Percentiles rank a stretch among this genome's conserved stretches.
These are phyloP conservation scores for Colletotrichum tabaci DNA, from an alignment of 2,329 filamentous ascomycete species.

Conservation along the genomic window DNA sequence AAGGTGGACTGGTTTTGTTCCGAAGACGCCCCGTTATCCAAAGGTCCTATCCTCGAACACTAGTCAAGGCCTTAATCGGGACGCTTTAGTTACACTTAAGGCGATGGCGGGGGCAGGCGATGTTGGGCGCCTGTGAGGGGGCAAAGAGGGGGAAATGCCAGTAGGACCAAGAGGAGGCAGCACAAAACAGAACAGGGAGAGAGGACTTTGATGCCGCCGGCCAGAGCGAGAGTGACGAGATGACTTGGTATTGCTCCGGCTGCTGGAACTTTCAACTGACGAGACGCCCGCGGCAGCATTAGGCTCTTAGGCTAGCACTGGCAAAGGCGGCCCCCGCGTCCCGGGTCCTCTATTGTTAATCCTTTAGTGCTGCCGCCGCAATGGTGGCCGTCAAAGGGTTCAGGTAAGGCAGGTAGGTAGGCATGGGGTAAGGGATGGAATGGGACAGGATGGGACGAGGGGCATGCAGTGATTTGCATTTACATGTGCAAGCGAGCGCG, in stretches of 20 bases:
- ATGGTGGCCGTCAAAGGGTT: constrained; percentile 31
- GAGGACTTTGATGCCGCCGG: constrained; percentile 15
- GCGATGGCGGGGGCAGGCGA: constrained; percentile 32
- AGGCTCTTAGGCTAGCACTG: constrained; percentile 30
- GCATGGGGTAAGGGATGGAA: constrained; percentile 17
- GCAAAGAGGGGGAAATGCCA: background rate
- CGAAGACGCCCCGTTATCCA: constrained; percentile 37
- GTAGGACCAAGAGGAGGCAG: background rate
- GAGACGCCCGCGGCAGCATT: constrained; percentile 36
- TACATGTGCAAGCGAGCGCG: constrained; percentile 40
- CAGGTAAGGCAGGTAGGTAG: constrained; percentile 21
- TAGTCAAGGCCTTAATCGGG: constrained; percentile 35
- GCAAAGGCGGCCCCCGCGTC: constrained; percentile 12
- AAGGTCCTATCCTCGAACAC: constrained; percentile 17
- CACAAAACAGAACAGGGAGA: constrained; percentile 6
- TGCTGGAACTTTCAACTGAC: constrained; percentile 23
- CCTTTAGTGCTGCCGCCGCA: constrained; percentile 28
- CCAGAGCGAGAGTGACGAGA: constrained; percentile 1
- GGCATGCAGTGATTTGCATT: constrained; percentile 35
- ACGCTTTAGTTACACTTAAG: constrained; percentile 21
- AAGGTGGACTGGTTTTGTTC: constrained; percentile 38
- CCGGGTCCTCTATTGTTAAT: constrained; percentile 24
- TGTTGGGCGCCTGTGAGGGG: constrained; percentile 6
- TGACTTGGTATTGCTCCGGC: background rate
- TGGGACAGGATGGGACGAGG: constrained; percentile 30